These are phyloP conservation scores for Murraya koenigii DNA, from an alignment of 345 rosid genomes.

Conservation along the genomic window DNA sequence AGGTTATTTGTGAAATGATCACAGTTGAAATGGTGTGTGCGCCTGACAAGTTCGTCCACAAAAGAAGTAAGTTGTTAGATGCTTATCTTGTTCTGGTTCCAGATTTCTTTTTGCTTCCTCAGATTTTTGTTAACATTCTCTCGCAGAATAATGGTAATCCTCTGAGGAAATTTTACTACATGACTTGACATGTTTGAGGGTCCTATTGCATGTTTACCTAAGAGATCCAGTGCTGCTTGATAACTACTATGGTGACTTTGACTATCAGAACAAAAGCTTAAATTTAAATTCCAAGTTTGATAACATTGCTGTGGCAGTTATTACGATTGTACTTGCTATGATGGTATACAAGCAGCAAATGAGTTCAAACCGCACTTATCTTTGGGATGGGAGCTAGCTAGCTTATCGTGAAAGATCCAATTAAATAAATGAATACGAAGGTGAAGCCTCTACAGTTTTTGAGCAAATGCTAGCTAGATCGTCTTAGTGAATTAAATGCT, in stretches of 20 bases:
- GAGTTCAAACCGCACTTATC: too few species aligned
- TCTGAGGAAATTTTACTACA: not conserved
- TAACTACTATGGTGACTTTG: not conserved
- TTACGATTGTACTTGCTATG: constrained; percentile 1
- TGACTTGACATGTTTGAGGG: not conserved
- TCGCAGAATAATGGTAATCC: not conserved
- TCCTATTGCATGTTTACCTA: not conserved
- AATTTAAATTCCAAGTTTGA: not conserved
- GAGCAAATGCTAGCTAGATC: too few species aligned
- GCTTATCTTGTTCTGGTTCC: not conserved
- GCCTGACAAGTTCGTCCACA: not conserved
- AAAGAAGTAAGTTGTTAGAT: not conserved
- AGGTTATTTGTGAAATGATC: not conserved
- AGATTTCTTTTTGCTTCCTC: not conserved
- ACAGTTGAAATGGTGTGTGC: not conserved
- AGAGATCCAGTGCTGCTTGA: not conserved
- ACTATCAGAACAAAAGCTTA: not conserved
- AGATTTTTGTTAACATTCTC: not conserved
- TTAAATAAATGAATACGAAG: too few species aligned
- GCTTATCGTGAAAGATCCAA: too few species aligned
- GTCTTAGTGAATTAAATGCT: too few species aligned
- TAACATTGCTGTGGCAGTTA: not conserved
- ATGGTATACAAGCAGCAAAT: not conserved
- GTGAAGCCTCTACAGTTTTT: too few species aligned
- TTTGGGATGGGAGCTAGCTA: too few species aligned